These are phyloP conservation scores for Zhuliangozyma parablackwelliae DNA, from an alignment of 1,139 yeast species.

Conservation along the genomic window DNA sequence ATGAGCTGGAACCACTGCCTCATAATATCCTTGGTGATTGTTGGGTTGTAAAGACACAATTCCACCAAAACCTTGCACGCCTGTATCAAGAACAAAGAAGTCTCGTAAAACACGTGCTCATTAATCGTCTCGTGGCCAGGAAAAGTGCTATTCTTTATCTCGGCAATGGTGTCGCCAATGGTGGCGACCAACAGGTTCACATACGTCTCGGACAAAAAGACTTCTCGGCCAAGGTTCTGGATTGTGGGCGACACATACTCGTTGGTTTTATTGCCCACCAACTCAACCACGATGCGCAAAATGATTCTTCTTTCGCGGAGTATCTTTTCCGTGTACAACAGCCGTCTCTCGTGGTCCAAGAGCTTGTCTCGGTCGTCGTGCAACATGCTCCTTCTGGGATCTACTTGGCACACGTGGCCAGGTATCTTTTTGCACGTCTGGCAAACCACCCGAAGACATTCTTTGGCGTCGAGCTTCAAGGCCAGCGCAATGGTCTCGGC, in stretches of 20 bases:
- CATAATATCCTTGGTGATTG: slow-evolving; percentile 27
- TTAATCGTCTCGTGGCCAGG: slow-evolving; percentile 17
- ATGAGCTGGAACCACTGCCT: slow-evolving; percentile 56
- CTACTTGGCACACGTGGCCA: too few relatives aligned
- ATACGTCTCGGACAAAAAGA: slow-evolving; percentile 28
- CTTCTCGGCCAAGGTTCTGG: slow-evolving; percentile 37
- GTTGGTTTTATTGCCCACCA: slow-evolving; percentile 35
- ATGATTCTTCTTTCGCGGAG: slow-evolving; percentile 46
- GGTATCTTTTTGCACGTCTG: slow-evolving; percentile 33
- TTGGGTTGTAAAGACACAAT: slow-evolving; percentile 30
- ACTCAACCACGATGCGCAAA: slow-evolving; percentile 33
- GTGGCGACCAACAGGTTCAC: slow-evolving; percentile 18
- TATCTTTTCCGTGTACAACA: slow-evolving; percentile 29
- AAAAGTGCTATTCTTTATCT: slow-evolving; percentile 8
- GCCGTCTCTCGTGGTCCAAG: slow-evolving; percentile 25
- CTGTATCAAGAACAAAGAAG: slow-evolving; percentile 32
- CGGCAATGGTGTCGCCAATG: slow-evolving; percentile 3
- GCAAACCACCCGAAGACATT: slow-evolving; percentile 42
- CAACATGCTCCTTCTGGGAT: slow-evolving; percentile 22
- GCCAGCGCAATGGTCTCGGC: slow-evolving; percentile 36
- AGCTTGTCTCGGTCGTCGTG: slow-evolving; percentile 33
- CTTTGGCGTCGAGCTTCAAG: slow-evolving; percentile 32
- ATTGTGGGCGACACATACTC: slow-evolving; percentile 23
- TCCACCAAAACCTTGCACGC: slow-evolving; percentile 44
- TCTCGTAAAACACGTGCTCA: slow-evolving; percentile 29